phyloP scores from a whole-genome alignment of 1,284 basidiomycete genomes.

The Apiotrichum veenhuisii region DNA sequence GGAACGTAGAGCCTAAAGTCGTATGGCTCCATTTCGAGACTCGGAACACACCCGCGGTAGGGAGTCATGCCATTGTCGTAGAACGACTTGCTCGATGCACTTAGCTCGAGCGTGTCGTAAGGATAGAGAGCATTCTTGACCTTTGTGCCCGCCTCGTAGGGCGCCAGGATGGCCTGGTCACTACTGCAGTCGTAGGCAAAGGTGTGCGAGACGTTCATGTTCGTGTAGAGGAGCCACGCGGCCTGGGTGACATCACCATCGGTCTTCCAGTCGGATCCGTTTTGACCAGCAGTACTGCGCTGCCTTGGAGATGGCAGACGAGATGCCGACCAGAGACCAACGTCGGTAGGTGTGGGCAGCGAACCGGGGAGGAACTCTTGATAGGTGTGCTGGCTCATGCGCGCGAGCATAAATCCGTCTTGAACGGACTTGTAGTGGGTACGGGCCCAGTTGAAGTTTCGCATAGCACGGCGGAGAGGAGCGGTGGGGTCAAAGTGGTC shows the following conservation, averaged over 20 bases:
- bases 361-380: slow-evolving; percentile 74
- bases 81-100: slow-evolving; percentile 62
- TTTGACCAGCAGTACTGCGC: slow-evolving; percentile 27
- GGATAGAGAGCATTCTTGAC: slow-evolving; percentile 76
- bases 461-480: slow-evolving; percentile 66
- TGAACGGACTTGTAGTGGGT: slow-evolving; percentile 65
- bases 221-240: slow-evolving; percentile 77
- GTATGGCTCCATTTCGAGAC: slow-evolving; percentile 65
- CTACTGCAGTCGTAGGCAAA: slow-evolving; percentile 62
- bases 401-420: slow-evolving; percentile 75
- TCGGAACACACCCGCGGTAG: slow-evolving; percentile 67
- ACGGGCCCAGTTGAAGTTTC: slow-evolving; percentile 69
- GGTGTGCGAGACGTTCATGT: slow-evolving; percentile 68
- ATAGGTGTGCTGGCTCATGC: slow-evolving; percentile 77
- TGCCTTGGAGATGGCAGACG: slow-evolving; percentile 59
- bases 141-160: slow-evolving; percentile 59
- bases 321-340: slow-evolving; percentile 78
- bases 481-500: slow-evolving; percentile 92
- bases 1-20: slow-evolving; percentile 80
- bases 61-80: slow-evolving; percentile 61
- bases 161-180: slow-evolving; percentile 68
- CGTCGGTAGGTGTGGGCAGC: slow-evolving; percentile 69
- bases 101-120: slow-evolving; percentile 69
- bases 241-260: slow-evolving; percentile 57
- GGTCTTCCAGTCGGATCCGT: slow-evolving; percentile 38